phyloP scores from a whole-genome alignment of 2,329 filamentous ascomycete genomes.

The Myriosclerotinia curreyana region DNA sequence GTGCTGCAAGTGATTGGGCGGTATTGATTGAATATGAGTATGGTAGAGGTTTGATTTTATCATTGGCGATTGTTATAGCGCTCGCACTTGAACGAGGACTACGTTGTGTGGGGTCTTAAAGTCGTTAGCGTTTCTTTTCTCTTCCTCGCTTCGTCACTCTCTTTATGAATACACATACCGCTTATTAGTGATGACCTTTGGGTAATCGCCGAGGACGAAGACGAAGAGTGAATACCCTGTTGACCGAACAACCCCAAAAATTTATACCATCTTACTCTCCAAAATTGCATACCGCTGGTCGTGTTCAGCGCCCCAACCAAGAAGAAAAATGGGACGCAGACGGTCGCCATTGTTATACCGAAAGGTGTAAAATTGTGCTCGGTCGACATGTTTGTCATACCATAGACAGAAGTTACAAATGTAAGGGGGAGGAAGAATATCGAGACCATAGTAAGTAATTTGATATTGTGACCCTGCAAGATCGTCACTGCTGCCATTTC shows the following conservation, averaged over 20 bases:
- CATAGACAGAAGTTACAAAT: slow-evolving; percentile 59
- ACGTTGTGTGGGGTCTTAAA: background rate
- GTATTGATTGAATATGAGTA: slow-evolving; percentile 8
- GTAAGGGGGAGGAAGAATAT: slow-evolving; percentile 61
- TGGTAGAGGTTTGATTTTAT: slow-evolving; percentile 5
- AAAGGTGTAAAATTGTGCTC: slow-evolving; percentile 47
- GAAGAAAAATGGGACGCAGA: slow-evolving; percentile 51
- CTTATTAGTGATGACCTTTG: background rate
- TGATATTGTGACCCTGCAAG: slow-evolving; percentile 60
- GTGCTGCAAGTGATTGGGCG: slow-evolving; percentile 7
- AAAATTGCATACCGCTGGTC: slow-evolving; percentile 35
- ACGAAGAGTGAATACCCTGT: slow-evolving; percentile 9
- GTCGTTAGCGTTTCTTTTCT: background rate
- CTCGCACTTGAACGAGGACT: background rate
- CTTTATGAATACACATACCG: slow-evolving; percentile 2
- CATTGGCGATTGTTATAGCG: background rate
- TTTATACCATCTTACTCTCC: slow-evolving; percentile 30
- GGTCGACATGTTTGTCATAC: slow-evolving; percentile 49
- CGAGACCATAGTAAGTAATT: slow-evolving; percentile 50
- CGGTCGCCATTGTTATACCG: slow-evolving; percentile 37
- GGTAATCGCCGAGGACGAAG: background rate
- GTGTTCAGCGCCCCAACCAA: slow-evolving; percentile 48
- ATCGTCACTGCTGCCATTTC: slow-evolving; percentile 51
- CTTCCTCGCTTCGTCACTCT: background rate
- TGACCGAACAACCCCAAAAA: slow-evolving; percentile 18